phyloP scores from a whole-genome alignment of 1,284 basidiomycete genomes.

The Waitea zeae region DNA sequence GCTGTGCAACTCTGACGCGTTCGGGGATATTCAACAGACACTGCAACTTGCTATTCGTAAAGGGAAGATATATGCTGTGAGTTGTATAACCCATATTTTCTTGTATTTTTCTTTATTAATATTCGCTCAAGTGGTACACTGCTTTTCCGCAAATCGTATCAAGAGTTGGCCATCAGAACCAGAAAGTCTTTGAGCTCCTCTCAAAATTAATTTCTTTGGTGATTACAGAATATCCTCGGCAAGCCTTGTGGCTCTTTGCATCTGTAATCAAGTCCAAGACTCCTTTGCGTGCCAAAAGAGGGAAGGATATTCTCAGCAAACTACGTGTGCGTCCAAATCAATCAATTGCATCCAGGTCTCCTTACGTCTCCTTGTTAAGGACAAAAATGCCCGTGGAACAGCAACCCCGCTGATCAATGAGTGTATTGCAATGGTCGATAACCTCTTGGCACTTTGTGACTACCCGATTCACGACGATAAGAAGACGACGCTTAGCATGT shows the following conservation, averaged over 20 bases:
- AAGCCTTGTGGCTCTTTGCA: conserved; percentile 88
- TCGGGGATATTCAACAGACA: no score
- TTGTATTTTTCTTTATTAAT: no score
- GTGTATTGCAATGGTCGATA: conserved; percentile 44
- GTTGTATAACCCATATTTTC: conserved; percentile 1
- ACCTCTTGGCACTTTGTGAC: conserved; percentile 56
- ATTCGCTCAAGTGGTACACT: conserved; percentile 69
- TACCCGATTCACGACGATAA: conserved; percentile 29
- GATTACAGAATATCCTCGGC: conserved; percentile 73
- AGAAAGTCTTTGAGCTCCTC: conserved; percentile 50
- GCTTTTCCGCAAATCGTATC: conserved; percentile 97
- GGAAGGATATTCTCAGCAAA: conserved; percentile 43
- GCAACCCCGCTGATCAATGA: conserved; percentile 36
- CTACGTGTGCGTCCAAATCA: conserved; percentile 34
- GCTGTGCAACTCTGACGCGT: no score
- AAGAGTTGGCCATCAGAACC: conserved; percentile 70
- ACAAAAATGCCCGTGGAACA: conserved; percentile 17
- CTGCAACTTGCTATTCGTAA: no score
- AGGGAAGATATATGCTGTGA: conserved; percentile 2
- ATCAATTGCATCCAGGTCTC: not conserved
- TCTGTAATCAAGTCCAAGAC: conserved; percentile 83
- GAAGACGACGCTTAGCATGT: conserved; percentile 37
- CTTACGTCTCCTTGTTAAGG: no score
- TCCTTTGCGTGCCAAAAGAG: conserved; percentile 39
- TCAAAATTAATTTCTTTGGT: conserved; percentile 60